phyloP scores from a whole-genome alignment of 805 yeast species.

The Ogataea methanolica region DNA sequence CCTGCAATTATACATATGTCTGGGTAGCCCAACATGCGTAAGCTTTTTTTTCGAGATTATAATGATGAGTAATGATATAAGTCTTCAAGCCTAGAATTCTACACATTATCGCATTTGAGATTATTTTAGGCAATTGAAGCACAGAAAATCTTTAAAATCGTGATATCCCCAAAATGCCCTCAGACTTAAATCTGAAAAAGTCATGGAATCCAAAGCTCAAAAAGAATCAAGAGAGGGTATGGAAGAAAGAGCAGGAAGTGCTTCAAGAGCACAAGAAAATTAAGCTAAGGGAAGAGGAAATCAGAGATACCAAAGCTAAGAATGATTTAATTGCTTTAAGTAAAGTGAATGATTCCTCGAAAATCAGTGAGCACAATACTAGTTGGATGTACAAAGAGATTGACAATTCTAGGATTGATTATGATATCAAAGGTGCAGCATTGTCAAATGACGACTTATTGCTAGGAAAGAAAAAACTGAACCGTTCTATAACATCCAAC shows the following conservation, averaged over 20 bases:
- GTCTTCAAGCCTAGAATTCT: no score
- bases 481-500: not conserved
- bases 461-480: constrained; percentile 7
- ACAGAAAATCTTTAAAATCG: no score
- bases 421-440: constrained; percentile 40
- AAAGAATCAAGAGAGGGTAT: constrained; percentile 80
- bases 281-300: constrained; percentile 59
- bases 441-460: constrained; percentile 15
- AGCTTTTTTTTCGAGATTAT: no score
- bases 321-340: constrained; percentile 38
- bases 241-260: constrained; percentile 77
- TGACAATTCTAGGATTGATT: constrained; percentile 16
- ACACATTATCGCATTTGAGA: no score
- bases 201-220: constrained; percentile 94
- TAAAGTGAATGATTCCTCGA: constrained; percentile 41
- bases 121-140: no score
- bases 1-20: no score
- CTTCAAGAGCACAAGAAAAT: constrained; percentile 64
- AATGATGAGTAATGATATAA: no score
- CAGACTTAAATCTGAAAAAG: constrained; percentile 83
- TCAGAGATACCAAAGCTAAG: constrained; percentile 55
- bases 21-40: no score
- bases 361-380: constrained; percentile 40
- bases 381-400: constrained; percentile 84
- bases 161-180: constrained; percentile 35